Evolutionary conservation across 2,329 filamentous ascomycete species (phyloP), one percentile per base, ranked within the genome.

Genomic region (Epicoccum sorghinum): DNA sequence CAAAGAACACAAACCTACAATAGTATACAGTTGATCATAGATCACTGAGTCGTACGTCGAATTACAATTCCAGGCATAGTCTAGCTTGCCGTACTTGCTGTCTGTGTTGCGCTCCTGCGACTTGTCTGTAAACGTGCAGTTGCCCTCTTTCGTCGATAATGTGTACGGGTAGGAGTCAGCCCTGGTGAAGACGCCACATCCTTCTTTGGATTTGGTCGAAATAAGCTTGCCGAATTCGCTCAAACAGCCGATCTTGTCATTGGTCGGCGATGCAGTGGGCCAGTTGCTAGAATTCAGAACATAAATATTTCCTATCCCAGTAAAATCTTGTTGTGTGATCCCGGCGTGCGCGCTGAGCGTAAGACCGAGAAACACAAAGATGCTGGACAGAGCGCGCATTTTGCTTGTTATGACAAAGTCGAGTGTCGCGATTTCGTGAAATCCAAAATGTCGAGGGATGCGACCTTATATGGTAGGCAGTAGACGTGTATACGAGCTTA

Each of bases 51-150:
- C 39, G 22, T 60, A 60, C 4, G 57, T 56, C 6, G 54, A 40
- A 6, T 55, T 56, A 41, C 71, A 73, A 10, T 51, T 66, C 64
- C 64, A 72, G 1, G 70, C 71, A 42, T 63, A 49, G 42, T 72
- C 69, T 0, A 9, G 39, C 4, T 54, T 42, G 0, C 70, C 69
- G 29, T 72, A 72, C 6, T 52, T 42, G 37, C 67, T 71, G 18
- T 73, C 71, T 1, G 56, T 69, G 45, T 73, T 73, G 41, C 49
- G 58, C 27, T 64, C 63, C 22, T 67, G 66, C 4, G 55, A 58
- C 10, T 57, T 30, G 37, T 73, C 67, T 29, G 59, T 57, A 49
- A 72, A 73, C 0, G 70, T 71, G 48, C 71, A 73, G 56, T 73
- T 73, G 7, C 71, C 71, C 1, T 42, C 23, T 4, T 45, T 52